These are phyloP conservation scores for Boechera stricta DNA, from an alignment of 345 rosid species.

Conservation along the genomic window DNA sequence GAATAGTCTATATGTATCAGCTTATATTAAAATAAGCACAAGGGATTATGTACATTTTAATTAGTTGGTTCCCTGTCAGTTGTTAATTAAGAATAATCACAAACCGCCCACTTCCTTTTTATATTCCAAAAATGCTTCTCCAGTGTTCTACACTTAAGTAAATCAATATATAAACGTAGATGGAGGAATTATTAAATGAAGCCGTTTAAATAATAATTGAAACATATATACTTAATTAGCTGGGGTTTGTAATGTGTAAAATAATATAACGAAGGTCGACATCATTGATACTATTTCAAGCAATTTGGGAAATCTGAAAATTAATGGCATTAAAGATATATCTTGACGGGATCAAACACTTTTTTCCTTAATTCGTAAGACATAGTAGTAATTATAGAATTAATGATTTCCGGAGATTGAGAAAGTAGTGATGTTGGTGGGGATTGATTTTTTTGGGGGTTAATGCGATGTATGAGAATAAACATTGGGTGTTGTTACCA, in stretches of 20 bases:
- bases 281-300: neutral
- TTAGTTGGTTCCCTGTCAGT: slow-evolving; percentile 44
- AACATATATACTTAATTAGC: neutral
- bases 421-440: no score
- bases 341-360: no score
- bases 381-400: no score
- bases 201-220: neutral
- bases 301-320: no score
- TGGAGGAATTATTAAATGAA: neutral
- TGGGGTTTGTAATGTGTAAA: neutral
- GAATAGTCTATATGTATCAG: neutral
- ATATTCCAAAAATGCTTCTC: slow-evolving; percentile 36
- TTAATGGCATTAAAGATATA: no score
- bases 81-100: slow-evolving; percentile 39
- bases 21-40: neutral
- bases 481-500: no score
- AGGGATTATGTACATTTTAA: neutral
- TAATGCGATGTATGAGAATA: no score
- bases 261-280: neutral
- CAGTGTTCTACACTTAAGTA: slow-evolving; percentile 40
- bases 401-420: no score
- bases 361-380: no score
- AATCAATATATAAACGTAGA: slow-evolving; percentile 17
- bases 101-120: slow-evolving; percentile 44
- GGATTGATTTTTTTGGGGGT: no score